phyloP scores from a whole-genome alignment of 768 basidiomycete genomes.

The Leccinum rimulosum region DNA sequence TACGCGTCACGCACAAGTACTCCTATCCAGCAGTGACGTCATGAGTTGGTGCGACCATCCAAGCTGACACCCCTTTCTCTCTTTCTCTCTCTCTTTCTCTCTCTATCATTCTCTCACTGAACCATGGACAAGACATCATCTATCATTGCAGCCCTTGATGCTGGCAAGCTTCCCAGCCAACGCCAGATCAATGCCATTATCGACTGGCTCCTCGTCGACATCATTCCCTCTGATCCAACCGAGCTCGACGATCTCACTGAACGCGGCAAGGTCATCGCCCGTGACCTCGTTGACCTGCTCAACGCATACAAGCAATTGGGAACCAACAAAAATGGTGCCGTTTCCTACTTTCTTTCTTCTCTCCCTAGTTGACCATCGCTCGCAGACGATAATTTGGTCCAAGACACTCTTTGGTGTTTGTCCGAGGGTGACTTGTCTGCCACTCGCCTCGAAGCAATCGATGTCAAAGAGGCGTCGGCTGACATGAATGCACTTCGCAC shows the following conservation, averaged over 20 bases:
- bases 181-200: conserved; percentile 52
- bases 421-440: conserved; percentile 49
- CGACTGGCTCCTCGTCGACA: conserved; percentile 52
- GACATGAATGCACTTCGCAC: conserved; percentile 52
- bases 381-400: conserved; percentile 61
- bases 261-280: conserved; percentile 52
- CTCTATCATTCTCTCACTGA: not conserved
- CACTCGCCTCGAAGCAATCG: conserved; percentile 35
- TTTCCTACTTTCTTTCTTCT: not conserved
- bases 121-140: conserved; percentile 66
- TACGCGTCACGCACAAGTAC: conserved; percentile 10
- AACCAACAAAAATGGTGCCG: conserved; percentile 54
- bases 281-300: conserved; percentile 51
- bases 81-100: not conserved
- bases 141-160: conserved; percentile 63
- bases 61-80: not conserved
- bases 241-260: conserved; percentile 45
- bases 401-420: conserved; percentile 66
- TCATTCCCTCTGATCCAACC: conserved; percentile 43
- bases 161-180: conserved; percentile 68
- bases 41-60: too few relatives aligned
- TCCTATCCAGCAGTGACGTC: conserved; percentile 16
- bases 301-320: conserved; percentile 55
- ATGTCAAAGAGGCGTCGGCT: conserved; percentile 43
- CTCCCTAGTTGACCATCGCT: not conserved